These are phyloP conservation scores for Cercospora sojina DNA, from an alignment of 2,329 filamentous ascomycete genomes.

Conservation along the genomic window DNA sequence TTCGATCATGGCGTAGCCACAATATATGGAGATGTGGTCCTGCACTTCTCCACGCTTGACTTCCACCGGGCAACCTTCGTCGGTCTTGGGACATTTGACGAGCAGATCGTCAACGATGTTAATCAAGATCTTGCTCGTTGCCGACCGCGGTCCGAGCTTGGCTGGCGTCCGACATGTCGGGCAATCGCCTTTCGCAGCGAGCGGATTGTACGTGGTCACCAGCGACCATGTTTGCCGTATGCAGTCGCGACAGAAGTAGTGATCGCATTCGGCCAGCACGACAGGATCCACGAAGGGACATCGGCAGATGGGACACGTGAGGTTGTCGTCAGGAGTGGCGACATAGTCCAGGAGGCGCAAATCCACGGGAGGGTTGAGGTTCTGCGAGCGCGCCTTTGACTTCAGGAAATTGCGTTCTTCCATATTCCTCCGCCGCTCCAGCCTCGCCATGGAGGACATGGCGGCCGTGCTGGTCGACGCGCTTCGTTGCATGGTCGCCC, in stretches of 20 bases:
- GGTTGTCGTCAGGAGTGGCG: conserved; percentile 56
- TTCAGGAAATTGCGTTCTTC: conserved; percentile 35
- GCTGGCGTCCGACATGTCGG: conserved; percentile 55
- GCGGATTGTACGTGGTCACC: conserved; percentile 35
- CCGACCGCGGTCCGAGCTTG: conserved; percentile 40
- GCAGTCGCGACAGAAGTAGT: conserved; percentile 63
- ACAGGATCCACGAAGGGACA: conserved; percentile 61
- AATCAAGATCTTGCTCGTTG: conserved; percentile 53
- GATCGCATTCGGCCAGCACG: conserved; percentile 58
- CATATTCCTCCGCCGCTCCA: conserved; percentile 37
- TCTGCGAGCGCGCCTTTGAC: conserved; percentile 30
- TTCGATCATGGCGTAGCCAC: conserved; percentile 54
- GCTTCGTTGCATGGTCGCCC: conserved; percentile 19
- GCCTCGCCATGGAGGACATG: conserved; percentile 29
- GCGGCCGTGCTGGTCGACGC: conserved; percentile 15
- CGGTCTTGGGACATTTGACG: conserved; percentile 58
- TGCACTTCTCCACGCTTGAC: conserved; percentile 58
- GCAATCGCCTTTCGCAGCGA: conserved; percentile 45
- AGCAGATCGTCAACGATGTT: conserved; percentile 63
- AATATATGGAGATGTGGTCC: conserved; percentile 61
- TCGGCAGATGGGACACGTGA: conserved; percentile 65
- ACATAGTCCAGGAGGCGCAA: conserved; percentile 60
- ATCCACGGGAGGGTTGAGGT: conserved; percentile 48
- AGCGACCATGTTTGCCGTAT: conserved; percentile 51
- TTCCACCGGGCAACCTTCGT: conserved; percentile 54